Percentiles rank a stretch among this genome's conserved stretches.
These are phyloP conservation scores for Nothopassalora personata DNA, from an alignment of 2,329 filamentous ascomycete genomes.

Conservation along the genomic window DNA sequence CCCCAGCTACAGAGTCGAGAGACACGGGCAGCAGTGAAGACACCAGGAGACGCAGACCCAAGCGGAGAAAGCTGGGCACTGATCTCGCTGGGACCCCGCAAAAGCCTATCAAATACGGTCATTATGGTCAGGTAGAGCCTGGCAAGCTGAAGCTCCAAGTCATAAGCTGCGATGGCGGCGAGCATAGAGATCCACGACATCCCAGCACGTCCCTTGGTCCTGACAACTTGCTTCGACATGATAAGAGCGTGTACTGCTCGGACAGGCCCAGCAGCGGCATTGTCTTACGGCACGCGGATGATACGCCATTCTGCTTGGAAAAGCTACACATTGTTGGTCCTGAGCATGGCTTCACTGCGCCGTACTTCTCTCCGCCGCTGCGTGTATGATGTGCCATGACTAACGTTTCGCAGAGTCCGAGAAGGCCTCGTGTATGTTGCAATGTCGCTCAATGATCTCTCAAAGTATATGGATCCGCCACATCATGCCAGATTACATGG, in stretches of 20 bases:
- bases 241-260: slow-evolving; percentile 83
- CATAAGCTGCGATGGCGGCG: slow-evolving; percentile 80
- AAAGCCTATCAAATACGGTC: slow-evolving; percentile 67
- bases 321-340: slow-evolving; percentile 87
- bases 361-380: slow-evolving; percentile 54
- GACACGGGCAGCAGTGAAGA: slow-evolving; percentile 15
- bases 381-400: slow-evolving; percentile 10
- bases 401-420: slow-evolving; percentile 59
- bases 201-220: slow-evolving; percentile 55
- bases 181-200: slow-evolving; percentile 48
- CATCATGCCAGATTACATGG: slow-evolving; percentile 22
- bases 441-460: slow-evolving; percentile 73
- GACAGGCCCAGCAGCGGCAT: slow-evolving; percentile 85
- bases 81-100: slow-evolving; percentile 15
- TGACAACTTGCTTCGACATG: slow-evolving; percentile 78
- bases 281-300: slow-evolving; percentile 73
- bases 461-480: slow-evolving; percentile 42
- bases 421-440: slow-evolving; percentile 89
- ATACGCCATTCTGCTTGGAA: slow-evolving; percentile 73
- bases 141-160: slow-evolving; percentile 81
- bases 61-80: slow-evolving; percentile 39
- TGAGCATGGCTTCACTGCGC: slow-evolving; percentile 72
- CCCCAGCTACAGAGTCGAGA: slow-evolving; percentile 17
- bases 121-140: slow-evolving; percentile 79
- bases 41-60: slow-evolving; percentile 21